phyloP scores from a whole-genome alignment of 2,329 filamentous ascomycete genomes.

The Diaporthe sp. region DNA sequence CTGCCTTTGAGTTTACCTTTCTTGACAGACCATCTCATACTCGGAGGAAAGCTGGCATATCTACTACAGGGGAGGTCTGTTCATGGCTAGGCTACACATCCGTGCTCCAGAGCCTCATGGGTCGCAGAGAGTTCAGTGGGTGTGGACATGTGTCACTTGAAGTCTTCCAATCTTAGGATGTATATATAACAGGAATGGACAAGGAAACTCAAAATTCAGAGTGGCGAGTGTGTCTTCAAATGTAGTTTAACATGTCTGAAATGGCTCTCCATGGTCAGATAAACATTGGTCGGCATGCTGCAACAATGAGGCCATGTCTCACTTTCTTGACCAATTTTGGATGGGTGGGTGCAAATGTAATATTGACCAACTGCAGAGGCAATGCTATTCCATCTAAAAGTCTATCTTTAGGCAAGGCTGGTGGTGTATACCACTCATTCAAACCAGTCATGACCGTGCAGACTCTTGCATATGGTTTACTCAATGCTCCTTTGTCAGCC shows the following conservation, averaged over 20 bases:
- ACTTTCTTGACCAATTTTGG: neutral
- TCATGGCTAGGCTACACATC: neutral
- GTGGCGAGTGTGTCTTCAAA: neutral
- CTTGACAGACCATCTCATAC: neutral
- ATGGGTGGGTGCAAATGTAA: neutral
- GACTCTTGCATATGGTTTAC: neutral
- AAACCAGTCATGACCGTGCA: neutral
- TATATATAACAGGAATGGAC: conserved; percentile 25
- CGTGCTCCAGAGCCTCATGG: neutral
- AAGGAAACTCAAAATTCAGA: neutral
- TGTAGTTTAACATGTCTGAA: neutral
- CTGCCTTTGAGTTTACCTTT: neutral
- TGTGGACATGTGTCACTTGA: neutral
- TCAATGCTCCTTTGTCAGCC: too few species aligned
- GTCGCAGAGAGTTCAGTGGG: neutral
- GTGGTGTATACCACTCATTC: neutral
- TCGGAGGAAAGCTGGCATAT: neutral
- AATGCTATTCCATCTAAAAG: neutral
- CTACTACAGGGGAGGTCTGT: neutral
- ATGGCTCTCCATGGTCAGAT: neutral
- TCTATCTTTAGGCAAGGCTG: neutral
- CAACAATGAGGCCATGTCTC: neutral
- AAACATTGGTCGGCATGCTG: neutral
- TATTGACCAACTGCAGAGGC: neutral
- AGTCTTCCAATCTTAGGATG: neutral